Base-by-base conservation (phyloP, 176 grass and related monocot species). In the Phragmites australis region DNA sequence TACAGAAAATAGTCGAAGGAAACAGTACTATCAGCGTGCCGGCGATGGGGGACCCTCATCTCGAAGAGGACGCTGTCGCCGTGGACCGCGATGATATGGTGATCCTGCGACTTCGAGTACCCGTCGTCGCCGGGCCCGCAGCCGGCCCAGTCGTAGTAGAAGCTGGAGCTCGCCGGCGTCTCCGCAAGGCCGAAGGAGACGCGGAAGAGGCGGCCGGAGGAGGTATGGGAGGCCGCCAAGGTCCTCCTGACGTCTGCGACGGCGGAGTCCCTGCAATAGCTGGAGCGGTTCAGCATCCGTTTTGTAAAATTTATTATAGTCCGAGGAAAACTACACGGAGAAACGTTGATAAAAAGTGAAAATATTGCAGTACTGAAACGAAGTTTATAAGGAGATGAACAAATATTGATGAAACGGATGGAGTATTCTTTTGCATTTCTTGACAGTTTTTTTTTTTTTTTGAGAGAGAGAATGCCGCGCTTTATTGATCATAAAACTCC, bases 11-110 rank as follows among this genome's bases (percentile, higher is more conserved):
- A 68, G 23, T 56, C 17, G 23, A 8, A 30, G 26, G 14, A 1
- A 0, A 4, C 4, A 0, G 5, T 3, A 1, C 19, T 3, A 6
- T 6, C n/a, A n/a, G n/a, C 27, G 14, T 17, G 6, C 13, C 13
- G 14, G 27, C 5, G 13, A 1, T 2, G 21, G 10, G 26, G 21
- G 0, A 3, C 30, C 21, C 12, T 41, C 15, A 68, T 23, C 10
- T 57, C 8, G 54, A 82, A 9, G 43, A 82, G 68, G 29, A 82
- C 42, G 68, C 19, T 47, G 54, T 49, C 54, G 19, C 42, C 53
- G 41, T 81, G 53, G 19, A 14, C 29, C 0, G 79, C 79, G 42
- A 62, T 9, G 54, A 72, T 17, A 1, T 9, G 0, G 22, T n/a
- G n/a, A n/a, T n/a, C n/a, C n/a, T n/a, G n/a, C n/a, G 17, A 1